Conservation (phyloP, 495 filamentous ascomycete genomes). For the Annulohypoxylon maeteangense region DNA sequence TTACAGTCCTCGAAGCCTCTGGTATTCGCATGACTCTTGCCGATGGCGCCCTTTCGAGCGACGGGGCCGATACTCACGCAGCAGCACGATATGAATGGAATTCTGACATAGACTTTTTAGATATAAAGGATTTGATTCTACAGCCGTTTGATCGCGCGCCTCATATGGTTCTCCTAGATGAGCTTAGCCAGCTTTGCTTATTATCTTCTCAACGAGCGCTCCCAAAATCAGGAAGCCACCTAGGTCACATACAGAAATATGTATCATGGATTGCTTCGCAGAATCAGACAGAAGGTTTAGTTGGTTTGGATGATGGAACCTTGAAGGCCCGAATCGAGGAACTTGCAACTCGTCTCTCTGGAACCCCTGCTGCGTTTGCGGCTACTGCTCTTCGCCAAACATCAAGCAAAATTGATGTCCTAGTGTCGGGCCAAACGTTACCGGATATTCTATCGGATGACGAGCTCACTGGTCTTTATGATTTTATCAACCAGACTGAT, state of each 20-base stretch:
- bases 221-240: not conserved
- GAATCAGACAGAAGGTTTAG: not conserved
- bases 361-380: conserved; percentile 27
- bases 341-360: conserved; percentile 10
- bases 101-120: conserved; percentile 44
- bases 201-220: conserved; percentile 8
- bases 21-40: conserved; percentile 35
- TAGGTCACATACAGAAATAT: conserved; percentile 36
- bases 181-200: conserved; percentile 37
- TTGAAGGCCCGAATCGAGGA: conserved; percentile 27
- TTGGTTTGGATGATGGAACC: conserved; percentile 1
- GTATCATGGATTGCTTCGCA: conserved; percentile 34
- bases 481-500: conserved; percentile 35
- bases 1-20: conserved; percentile 21
- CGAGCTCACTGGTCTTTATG: conserved; percentile 43
- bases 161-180: conserved; percentile 27
- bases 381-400: conserved; percentile 31
- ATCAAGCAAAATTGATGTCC: conserved; percentile 26
- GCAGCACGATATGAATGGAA: conserved; percentile 45
- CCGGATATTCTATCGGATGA: conserved; percentile 45
- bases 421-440: conserved; percentile 45
- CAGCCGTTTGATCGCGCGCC: conserved; percentile 14
- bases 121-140: conserved; percentile 38
- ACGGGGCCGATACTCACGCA: conserved; percentile 32
- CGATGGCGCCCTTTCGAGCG: conserved; percentile 33